phyloP scores from a whole-genome alignment of 83 land plant species.

The Picea engelmannii region DNA sequence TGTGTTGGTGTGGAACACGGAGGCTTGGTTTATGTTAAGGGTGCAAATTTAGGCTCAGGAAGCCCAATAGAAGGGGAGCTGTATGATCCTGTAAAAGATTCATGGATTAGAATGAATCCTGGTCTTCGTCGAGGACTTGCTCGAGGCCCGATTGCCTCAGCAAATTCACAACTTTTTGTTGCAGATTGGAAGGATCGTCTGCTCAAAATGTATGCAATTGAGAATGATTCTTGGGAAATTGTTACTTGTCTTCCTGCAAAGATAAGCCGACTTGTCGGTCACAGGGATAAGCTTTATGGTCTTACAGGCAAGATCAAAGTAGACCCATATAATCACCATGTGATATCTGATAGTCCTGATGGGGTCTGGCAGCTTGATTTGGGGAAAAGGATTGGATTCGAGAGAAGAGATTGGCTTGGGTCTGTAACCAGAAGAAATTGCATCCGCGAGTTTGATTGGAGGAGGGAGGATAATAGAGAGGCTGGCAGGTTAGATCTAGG shows the following conservation, averaged over 20 bases:
- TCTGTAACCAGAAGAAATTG: conserved; percentile 7
- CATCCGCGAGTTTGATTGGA: background rate
- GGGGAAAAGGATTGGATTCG: conserved; percentile 12
- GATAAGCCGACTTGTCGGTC: conserved; percentile 29
- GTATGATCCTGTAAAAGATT: conserved; percentile 18
- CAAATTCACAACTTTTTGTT: conserved; percentile 22
- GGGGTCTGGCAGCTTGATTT: conserved; percentile 34
- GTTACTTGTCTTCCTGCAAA: conserved; percentile 22
- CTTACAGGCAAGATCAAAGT: conserved; percentile 34
- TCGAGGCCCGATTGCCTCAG: conserved; percentile 33
- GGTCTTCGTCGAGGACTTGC: conserved; percentile 28
- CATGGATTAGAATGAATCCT: conserved; percentile 24
- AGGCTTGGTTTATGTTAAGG: conserved; percentile 29
- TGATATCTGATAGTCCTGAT: conserved; percentile 32
- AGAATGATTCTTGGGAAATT: conserved; percentile 24
- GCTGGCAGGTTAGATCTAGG: background rate
- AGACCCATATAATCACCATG: conserved; percentile 28
- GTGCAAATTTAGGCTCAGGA: conserved; percentile 24
- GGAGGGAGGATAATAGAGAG: background rate
- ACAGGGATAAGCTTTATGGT: conserved; percentile 20
- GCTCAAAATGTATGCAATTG: conserved; percentile 24
- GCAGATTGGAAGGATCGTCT: conserved; percentile 36
- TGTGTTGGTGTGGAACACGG: conserved; percentile 33
- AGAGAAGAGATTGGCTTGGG: background rate
- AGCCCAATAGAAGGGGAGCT: conserved; percentile 28